Conservation (phyloP, 139 green algal genomes). For the Tetradesmus obliquus region DNA sequence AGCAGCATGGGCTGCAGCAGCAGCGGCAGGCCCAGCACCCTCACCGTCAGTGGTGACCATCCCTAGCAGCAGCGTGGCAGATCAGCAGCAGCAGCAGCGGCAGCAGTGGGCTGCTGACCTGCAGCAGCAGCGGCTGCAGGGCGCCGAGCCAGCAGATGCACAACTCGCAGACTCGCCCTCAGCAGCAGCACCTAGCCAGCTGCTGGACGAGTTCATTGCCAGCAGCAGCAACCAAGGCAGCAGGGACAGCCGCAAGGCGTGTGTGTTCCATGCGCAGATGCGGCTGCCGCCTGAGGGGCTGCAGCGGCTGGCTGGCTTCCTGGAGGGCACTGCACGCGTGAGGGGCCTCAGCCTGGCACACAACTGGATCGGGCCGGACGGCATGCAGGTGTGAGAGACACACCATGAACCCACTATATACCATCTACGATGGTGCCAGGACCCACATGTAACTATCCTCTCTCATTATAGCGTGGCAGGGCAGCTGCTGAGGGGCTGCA, state of each 20-base stretch:
- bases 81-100: constrained; percentile 12
- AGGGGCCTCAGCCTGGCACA: constrained; percentile 62
- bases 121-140: constrained; percentile 17
- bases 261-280: constrained; percentile 71
- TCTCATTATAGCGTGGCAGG: too few species aligned
- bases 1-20: constrained; percentile 21
- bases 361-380: constrained; percentile 46
- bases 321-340: constrained; percentile 49
- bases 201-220: not conserved
- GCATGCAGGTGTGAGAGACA: not conserved
- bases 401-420: too few species aligned
- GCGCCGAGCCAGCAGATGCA: not conserved
- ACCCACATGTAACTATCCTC: too few species aligned
- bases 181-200: constrained; percentile 1
- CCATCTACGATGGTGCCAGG: too few species aligned
- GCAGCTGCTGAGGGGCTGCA: too few species aligned
- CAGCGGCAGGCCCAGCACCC: not conserved
- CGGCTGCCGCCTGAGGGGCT: constrained; percentile 60
- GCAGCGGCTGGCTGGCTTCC: constrained; percentile 61
- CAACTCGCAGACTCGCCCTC: not conserved
- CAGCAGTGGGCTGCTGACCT: not conserved
- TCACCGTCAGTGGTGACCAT: not conserved
- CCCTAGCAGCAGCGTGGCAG: not conserved
- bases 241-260: constrained; percentile 37
- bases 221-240: not conserved